Evolutionary conservation across 345 rosid species (phyloP), one percentile per base, ranked within the genome.

Genomic region (Gossypium longicalyx): DNA sequence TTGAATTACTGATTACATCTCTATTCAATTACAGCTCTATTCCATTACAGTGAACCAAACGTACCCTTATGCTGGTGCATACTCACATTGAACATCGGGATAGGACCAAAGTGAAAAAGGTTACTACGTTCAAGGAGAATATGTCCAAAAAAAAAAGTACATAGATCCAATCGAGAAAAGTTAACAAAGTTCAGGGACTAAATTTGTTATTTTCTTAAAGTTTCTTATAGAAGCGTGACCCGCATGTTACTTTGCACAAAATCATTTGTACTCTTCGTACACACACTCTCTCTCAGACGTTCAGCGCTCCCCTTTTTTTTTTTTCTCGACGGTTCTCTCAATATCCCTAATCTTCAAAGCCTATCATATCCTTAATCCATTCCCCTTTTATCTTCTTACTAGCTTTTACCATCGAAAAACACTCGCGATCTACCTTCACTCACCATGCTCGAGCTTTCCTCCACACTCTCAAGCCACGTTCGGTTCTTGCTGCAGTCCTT

Each of bases 401-500:
- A 61, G 71, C 41, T 53, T 69, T 70, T 38, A 56, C 53, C 38
- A 25, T n/a, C 41, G n/a, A 79, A 49, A 34, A 77, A 29, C 73
- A 85, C 82, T 80, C 71, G 70, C 69, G 57, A 67, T 69, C 44
- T 5, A 20, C 74, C 52, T 11, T 57, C 68, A 63, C 54, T 71
- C 75, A 70, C 83, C 84, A 90, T 94, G 96, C 79, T 82, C 10
- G 66, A 78, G 71, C 73, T 79, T 52, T 83, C 94, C 51, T 82
- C 89, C 38, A 77, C 83, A 49, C 73, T 91, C 74, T 74, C 90
- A 38, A 74, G 77, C 19, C 91, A 91, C 83, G 83, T 90, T 81
- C 94, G 94, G 74, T 91, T 87, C 88, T 62, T 89, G 80, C 87
- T 94, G 45, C 84, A 81, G 59, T 78, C 82, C 78, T 72, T 86